Conservation (phyloP, 768 basidiomycete species). For the Rhodotorula paludigena region DNA sequence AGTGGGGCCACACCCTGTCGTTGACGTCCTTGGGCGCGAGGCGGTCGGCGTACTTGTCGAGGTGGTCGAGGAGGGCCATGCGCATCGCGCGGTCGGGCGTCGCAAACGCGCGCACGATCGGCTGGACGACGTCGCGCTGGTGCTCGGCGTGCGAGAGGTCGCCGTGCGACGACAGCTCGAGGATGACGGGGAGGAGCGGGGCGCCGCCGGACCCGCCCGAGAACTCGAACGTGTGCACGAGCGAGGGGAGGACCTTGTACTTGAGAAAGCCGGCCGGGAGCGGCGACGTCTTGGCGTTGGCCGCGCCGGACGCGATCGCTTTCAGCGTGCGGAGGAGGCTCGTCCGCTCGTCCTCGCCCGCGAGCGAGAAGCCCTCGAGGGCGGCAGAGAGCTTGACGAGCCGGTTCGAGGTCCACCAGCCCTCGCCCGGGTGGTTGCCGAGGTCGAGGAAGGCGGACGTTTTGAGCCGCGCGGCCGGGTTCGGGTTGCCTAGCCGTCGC, state of each 20-base stretch:
- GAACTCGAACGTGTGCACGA: slow-evolving; percentile 70
- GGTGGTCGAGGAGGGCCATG: slow-evolving; percentile 84
- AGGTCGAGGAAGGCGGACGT: slow-evolving; percentile 70
- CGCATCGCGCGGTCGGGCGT: slow-evolving; percentile 88
- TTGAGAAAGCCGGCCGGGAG: slow-evolving; percentile 82
- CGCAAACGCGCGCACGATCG: slow-evolving; percentile 75
- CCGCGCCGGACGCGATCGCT: slow-evolving; percentile 60
- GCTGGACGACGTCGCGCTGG: slow-evolving; percentile 61
- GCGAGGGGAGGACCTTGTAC: slow-evolving; percentile 78
- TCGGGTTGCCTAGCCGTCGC: slow-evolving; percentile 86
- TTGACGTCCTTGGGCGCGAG: slow-evolving; percentile 77
- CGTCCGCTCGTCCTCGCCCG: slow-evolving; percentile 63
- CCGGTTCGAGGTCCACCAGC: slow-evolving; percentile 77
- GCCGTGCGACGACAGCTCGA: slow-evolving; percentile 54
- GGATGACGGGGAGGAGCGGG: slow-evolving; percentile 77
- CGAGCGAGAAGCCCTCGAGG: slow-evolving; percentile 76
- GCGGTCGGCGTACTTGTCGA: slow-evolving; percentile 77
- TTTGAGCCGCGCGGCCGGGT: slow-evolving; percentile 69
- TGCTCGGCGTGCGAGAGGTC: slow-evolving; percentile 53
- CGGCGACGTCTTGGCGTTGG: slow-evolving; percentile 61
- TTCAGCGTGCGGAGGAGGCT: slow-evolving; percentile 32
- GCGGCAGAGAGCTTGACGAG: slow-evolving; percentile 78
- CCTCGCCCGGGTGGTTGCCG: slow-evolving; percentile 63
- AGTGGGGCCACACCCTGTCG: slow-evolving; percentile 86
- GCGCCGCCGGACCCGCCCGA: slow-evolving; percentile 57